phyloP scores from a whole-genome alignment of 495 filamentous ascomycete genomes.

The Beverwykella pulmonaria region DNA sequence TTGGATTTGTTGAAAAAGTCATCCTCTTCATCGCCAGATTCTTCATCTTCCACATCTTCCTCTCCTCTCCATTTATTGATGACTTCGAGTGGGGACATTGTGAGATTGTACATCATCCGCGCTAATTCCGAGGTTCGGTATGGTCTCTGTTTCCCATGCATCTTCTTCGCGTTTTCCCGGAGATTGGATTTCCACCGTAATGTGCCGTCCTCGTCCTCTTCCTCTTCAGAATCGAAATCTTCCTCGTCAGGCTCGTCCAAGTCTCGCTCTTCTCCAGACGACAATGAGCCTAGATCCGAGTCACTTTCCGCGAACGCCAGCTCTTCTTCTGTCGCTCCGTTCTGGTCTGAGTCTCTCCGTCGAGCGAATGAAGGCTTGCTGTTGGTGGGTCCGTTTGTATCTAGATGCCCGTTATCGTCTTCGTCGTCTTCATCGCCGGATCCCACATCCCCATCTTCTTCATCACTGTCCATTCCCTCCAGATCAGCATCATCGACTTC shows the following conservation, averaged over 20 bases:
- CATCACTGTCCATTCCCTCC: slow-evolving; percentile 46
- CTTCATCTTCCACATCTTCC: slow-evolving; percentile 49
- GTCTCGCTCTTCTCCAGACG: slow-evolving; percentile 64
- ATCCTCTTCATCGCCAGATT: slow-evolving; percentile 67
- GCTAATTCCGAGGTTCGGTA: slow-evolving; percentile 80
- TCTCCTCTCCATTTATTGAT: slow-evolving; percentile 75
- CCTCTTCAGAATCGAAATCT: slow-evolving; percentile 48
- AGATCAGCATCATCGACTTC: slow-evolving; percentile 49
- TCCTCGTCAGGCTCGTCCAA: slow-evolving; percentile 51
- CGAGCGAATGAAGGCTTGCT: slow-evolving; percentile 48
- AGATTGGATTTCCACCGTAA: slow-evolving; percentile 86
- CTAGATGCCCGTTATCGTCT: slow-evolving; percentile 51
- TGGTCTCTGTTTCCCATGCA: slow-evolving; percentile 67
- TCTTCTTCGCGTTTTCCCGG: slow-evolving; percentile 68
- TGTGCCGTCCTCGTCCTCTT: slow-evolving; percentile 65
- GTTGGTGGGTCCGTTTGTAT: slow-evolving; percentile 48
- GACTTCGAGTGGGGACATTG: slow-evolving; percentile 72
- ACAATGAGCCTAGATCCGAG: slow-evolving; percentile 90
- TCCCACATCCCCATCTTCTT: slow-evolving; percentile 56
- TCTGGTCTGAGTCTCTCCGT: slow-evolving; percentile 56
- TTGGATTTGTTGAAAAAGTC: slow-evolving; percentile 82
- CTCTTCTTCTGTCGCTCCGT: slow-evolving; percentile 52
- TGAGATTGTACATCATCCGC: slow-evolving; percentile 84
- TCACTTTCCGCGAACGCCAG: slow-evolving; percentile 94
- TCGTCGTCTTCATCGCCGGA: slow-evolving; percentile 66